Conservation (phyloP, 495 filamentous ascomycete species). For the Halenospora varia region DNA sequence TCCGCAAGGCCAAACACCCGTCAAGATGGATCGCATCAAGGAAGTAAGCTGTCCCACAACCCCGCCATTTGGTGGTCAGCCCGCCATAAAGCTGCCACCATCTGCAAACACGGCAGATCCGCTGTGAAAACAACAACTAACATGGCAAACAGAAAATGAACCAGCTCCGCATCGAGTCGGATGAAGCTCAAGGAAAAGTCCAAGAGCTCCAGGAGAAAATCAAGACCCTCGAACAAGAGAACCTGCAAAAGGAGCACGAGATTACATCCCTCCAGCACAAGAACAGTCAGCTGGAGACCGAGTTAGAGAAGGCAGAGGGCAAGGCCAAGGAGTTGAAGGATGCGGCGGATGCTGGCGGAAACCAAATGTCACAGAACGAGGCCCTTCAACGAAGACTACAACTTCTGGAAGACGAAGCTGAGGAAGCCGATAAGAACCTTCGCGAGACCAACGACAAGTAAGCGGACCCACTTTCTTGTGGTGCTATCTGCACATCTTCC, state of each 20-base stretch:
- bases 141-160: slow-evolving; percentile 70
- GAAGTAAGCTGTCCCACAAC: slow-evolving; percentile 54
- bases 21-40: slow-evolving; percentile 71
- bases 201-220: slow-evolving; percentile 84
- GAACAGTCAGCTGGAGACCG: slow-evolving; percentile 79
- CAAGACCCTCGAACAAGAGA: slow-evolving; percentile 92
- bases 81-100: neutral
- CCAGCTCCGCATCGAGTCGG: slow-evolving; percentile 86
- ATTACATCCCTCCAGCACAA: slow-evolving; percentile 92
- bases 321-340: slow-evolving; percentile 75
- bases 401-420: slow-evolving; percentile 94
- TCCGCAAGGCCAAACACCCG: neutral
- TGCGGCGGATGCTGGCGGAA: slow-evolving; percentile 64
- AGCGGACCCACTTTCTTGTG: slow-evolving; percentile 29
- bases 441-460: slow-evolving; percentile 99
- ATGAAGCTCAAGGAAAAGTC: slow-evolving; percentile 69
- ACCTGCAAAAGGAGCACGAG: slow-evolving; percentile 93
- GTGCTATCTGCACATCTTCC: too few relatives aligned
- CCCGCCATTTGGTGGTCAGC: slow-evolving; percentile 19
- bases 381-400: slow-evolving; percentile 85
- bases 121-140: neutral
- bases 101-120: neutral
- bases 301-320: slow-evolving; percentile 85
- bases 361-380: slow-evolving; percentile 82
- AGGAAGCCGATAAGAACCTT: slow-evolving; percentile 89